A percentile compares a stretch with the other conserved stretches of the same genome.
These are phyloP conservation scores for Sindora glabra DNA, from an alignment of 306 rosid genomes.

Conservation along the genomic window DNA sequence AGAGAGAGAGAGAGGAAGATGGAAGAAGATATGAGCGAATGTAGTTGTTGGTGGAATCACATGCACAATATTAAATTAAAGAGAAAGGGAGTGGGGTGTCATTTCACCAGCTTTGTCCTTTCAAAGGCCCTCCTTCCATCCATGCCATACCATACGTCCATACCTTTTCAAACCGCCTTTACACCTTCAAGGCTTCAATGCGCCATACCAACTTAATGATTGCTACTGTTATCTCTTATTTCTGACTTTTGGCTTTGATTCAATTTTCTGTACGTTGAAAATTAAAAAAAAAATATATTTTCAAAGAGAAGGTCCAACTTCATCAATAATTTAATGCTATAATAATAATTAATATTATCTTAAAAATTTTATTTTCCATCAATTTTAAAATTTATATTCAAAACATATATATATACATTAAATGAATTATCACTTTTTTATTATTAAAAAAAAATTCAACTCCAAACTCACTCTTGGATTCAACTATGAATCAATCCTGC, in stretches of 20 bases:
- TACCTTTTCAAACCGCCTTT: conserved; percentile 40
- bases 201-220: conserved; percentile 13
- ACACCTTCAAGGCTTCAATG: conserved; percentile 35
- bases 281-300: too few relatives aligned
- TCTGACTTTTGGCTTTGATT: neutral
- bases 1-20: neutral
- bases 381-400: too few relatives aligned
- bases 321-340: too few relatives aligned
- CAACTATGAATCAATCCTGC: too few relatives aligned
- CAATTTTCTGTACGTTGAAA: neutral
- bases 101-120: conserved; percentile 48
- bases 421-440: too few relatives aligned
- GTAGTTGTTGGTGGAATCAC: conserved; percentile 41
- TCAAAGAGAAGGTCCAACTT: too few relatives aligned
- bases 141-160: neutral
- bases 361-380: too few relatives aligned
- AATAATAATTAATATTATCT: too few relatives aligned
- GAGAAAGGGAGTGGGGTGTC: conserved; percentile 4
- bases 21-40: neutral
- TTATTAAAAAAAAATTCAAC: too few relatives aligned
- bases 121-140: neutral
- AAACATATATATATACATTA: too few relatives aligned
- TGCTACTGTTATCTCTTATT: neutral
- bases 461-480: too few relatives aligned
- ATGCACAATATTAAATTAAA: conserved; percentile 20